A percentile compares a stretch with the other conserved stretches of the same genome.
These are phyloP conservation scores for Chlamydomonas incerta DNA, from an alignment of 139 green algal species.

Conservation along the genomic window DNA sequence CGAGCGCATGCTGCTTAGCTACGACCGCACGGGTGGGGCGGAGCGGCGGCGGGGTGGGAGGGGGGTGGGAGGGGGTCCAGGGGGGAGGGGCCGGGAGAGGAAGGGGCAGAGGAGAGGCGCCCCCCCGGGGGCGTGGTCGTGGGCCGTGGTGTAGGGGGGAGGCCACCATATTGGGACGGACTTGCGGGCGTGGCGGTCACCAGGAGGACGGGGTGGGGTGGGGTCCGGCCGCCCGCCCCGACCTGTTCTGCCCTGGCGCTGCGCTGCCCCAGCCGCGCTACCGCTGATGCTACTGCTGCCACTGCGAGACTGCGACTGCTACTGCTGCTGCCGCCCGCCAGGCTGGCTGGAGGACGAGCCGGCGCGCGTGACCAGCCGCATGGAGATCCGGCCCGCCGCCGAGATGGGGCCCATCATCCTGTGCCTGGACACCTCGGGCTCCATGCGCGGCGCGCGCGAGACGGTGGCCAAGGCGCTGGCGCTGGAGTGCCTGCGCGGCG, in stretches of 20 bases:
- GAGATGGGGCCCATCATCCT: slow-evolving; percentile 94
- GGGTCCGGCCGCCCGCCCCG: no score
- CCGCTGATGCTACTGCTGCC: no score
- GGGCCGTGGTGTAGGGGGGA: no score
- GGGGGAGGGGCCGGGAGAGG: not conserved
- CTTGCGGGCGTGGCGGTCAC: no score
- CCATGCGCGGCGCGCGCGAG: slow-evolving; percentile 82
- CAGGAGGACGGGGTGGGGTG: no score
- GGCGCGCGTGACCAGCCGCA: slow-evolving; percentile 68
- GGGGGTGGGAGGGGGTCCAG: not conserved
- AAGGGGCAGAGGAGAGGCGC: no score
- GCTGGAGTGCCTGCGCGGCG: slow-evolving; percentile 90
- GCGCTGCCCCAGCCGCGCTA: no score
- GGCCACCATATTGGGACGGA: no score
- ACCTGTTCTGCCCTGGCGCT: no score
- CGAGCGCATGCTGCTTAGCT: slow-evolving; percentile 89
- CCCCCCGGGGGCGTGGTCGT: no score
- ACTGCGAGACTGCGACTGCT: no score
- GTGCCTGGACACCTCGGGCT: slow-evolving; percentile 90
- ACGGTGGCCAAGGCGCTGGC: slow-evolving; percentile 92
- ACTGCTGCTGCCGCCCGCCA: slow-evolving; percentile 11
- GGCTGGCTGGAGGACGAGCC: slow-evolving; percentile 90
- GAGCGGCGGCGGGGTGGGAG: no score
- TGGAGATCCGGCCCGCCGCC: slow-evolving; percentile 89
- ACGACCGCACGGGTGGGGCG: slow-evolving; percentile 82